These are phyloP conservation scores for Talaromyces sp. DNA, from an alignment of 2,329 filamentous ascomycete species.

Conservation along the genomic window DNA sequence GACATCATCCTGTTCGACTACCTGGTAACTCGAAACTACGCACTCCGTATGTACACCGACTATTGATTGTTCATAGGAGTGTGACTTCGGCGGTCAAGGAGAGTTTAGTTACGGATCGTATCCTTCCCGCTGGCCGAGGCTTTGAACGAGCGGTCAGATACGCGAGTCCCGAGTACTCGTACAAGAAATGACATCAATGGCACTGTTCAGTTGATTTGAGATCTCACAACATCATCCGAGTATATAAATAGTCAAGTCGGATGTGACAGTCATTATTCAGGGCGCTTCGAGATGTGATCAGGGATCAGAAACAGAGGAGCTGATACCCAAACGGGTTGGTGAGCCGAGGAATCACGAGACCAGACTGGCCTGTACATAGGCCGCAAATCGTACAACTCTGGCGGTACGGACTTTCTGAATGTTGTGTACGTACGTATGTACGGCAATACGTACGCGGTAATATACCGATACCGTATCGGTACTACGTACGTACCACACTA, in stretches of 20 bases:
- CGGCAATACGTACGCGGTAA: neutral
- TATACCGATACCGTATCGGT: constrained; percentile 1
- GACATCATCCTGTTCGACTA: neutral
- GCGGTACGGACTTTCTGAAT: neutral
- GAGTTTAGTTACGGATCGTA: neutral
- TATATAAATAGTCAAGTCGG: neutral
- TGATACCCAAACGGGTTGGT: neutral
- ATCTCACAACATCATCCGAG: neutral
- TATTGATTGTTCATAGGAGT: neutral
- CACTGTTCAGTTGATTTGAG: neutral
- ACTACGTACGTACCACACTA: neutral
- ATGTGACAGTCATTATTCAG: neutral
- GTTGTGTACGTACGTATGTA: neutral
- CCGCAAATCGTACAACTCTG: neutral
- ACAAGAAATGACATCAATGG: neutral
- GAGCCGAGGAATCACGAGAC: constrained; percentile 13
- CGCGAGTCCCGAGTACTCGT: neutral
- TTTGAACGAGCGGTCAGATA: constrained; percentile 2
- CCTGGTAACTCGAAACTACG: neutral
- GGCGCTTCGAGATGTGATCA: neutral
- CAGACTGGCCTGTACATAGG: neutral
- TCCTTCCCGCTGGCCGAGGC: neutral
- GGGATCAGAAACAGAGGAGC: neutral
- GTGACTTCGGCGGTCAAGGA: neutral
- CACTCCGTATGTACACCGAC: neutral